A percentile compares a stretch with the other conserved stretches of the same genome.
Evolutionary conservation across 495 filamentous ascomycete species (phyloP).

Genomic region (Daldinia bambusicola): DNA sequence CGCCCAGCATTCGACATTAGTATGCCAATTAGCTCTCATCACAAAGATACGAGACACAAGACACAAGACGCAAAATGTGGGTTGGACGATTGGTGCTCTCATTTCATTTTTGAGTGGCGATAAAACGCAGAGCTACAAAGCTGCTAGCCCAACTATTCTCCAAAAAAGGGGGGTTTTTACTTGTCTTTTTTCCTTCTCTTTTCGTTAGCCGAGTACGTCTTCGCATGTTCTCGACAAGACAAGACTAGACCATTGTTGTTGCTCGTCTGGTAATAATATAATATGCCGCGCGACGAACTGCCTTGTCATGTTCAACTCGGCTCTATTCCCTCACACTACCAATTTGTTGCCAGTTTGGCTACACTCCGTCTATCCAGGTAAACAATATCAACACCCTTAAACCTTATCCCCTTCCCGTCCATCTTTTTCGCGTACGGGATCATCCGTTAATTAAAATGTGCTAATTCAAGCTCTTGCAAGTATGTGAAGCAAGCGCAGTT

Average conservation of each 20-base stretch:
- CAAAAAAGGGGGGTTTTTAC: background rate
- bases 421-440: background rate
- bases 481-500: conserved; percentile 14
- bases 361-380: conserved; percentile 27
- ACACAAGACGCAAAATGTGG: background rate
- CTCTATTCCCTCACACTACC: conserved; percentile 9
- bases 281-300: conserved; percentile 14
- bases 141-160: conserved; percentile 35
- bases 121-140: conserved; percentile 32
- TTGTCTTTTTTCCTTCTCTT: conserved; percentile 23
- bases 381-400: conserved; percentile 19
- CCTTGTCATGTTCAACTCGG: conserved; percentile 1
- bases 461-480: conserved; percentile 5
- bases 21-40: background rate
- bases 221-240: conserved; percentile 12
- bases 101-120: conserved; percentile 39
- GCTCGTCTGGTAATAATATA: conserved; percentile 6
- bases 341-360: conserved; percentile 9
- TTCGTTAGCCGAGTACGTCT: conserved; percentile 12
- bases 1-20: background rate
- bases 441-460: conserved; percentile 27
- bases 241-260: background rate
- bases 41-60: background rate
- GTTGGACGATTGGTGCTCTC: conserved; percentile 32
- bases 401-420: conserved; percentile 1